A percentile compares a stretch with the other conserved stretches of the same genome.
Evolutionary conservation across 2,329 filamentous ascomycete genomes (phyloP).

Genomic region (Phialocephala subalpina): DNA sequence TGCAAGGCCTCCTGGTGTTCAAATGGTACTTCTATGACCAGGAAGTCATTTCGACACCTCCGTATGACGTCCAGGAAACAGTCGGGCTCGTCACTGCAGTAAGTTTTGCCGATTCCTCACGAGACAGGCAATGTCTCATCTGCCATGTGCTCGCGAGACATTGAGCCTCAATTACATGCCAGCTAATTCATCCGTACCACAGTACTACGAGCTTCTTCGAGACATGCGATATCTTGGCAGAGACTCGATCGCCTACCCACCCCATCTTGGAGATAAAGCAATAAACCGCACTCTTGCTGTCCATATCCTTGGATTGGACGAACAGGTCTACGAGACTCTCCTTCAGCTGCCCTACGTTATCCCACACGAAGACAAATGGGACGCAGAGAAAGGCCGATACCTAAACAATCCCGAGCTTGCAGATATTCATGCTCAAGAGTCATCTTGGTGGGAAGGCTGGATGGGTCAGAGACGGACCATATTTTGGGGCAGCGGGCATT

Average conservation of each 20-base stretch:
- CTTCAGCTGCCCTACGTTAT: constrained; percentile 21
- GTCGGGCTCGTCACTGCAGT: constrained; percentile 13
- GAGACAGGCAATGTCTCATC: constrained; percentile 10
- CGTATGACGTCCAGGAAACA: constrained; percentile 17
- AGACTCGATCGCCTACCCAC: constrained; percentile 20
- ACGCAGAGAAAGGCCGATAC: neutral
- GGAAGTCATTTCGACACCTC: neutral
- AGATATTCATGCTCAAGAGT: neutral
- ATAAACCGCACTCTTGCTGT: constrained; percentile 18
- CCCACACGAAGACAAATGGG: constrained; percentile 13
- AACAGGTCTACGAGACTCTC: constrained; percentile 17
- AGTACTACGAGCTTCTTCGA: constrained; percentile 19
- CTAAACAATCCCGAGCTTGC: constrained; percentile 7
- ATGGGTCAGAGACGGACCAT: constrained; percentile 14
- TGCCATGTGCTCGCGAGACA: neutral
- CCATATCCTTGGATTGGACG: constrained; percentile 13
- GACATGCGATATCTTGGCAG: constrained; percentile 18
- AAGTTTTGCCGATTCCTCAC: neutral
- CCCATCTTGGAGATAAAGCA: constrained; percentile 11
- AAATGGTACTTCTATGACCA: constrained; percentile 14
- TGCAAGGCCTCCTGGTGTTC: constrained; percentile 12
- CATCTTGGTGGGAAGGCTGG: constrained; percentile 15
- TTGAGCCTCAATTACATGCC: neutral
- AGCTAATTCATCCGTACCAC: neutral
- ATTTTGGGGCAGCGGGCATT: constrained; percentile 15